A percentile compares a stretch with the other conserved stretches of the same genome.
Evolutionary conservation across 768 basidiomycete species (phyloP).

Genomic region (Lentinula guzmanii): DNA sequence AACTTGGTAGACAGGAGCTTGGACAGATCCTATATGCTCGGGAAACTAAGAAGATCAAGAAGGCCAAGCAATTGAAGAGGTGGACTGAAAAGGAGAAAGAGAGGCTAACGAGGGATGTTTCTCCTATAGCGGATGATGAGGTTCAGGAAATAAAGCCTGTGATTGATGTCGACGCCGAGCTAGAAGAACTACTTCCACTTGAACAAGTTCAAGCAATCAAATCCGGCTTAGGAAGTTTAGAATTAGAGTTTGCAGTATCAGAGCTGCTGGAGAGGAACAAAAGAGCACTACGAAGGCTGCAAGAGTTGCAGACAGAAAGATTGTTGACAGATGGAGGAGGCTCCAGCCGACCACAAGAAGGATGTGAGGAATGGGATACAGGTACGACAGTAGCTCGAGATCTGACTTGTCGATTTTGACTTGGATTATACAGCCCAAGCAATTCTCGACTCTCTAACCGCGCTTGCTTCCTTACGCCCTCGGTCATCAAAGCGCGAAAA

Average conservation of each 20-base stretch:
- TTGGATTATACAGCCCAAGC: constrained; percentile 50
- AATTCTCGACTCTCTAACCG: constrained; percentile 62
- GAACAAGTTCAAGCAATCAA: constrained; percentile 56
- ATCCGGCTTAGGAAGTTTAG: constrained; percentile 49
- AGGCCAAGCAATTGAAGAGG: constrained; percentile 35
- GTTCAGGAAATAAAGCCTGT: constrained; percentile 1
- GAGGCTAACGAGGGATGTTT: constrained; percentile 16
- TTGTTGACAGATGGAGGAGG: constrained; percentile 40
- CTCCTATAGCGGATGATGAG: constrained; percentile 15
- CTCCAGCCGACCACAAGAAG: constrained; percentile 45
- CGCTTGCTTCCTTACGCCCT: constrained; percentile 69
- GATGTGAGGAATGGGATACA: constrained; percentile 78
- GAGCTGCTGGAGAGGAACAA: constrained; percentile 64
- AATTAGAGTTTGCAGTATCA: constrained; percentile 65
- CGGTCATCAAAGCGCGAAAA: constrained; percentile 37
- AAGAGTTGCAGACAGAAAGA: constrained; percentile 58
- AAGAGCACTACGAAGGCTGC: constrained; percentile 55
- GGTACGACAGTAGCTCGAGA: constrained; percentile 40
- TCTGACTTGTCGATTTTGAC: constrained; percentile 11
- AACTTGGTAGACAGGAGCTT: constrained; percentile 57
- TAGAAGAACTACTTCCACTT: constrained; percentile 51
- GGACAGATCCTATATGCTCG: constrained; percentile 46
- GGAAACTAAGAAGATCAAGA: constrained; percentile 16
- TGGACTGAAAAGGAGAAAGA: constrained; percentile 19
- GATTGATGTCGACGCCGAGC: constrained; percentile 30